Percentiles rank a stretch among this genome's conserved stretches.
Evolutionary conservation across 345 rosid species (phyloP).

Genomic region (Linum trigynum): DNA sequence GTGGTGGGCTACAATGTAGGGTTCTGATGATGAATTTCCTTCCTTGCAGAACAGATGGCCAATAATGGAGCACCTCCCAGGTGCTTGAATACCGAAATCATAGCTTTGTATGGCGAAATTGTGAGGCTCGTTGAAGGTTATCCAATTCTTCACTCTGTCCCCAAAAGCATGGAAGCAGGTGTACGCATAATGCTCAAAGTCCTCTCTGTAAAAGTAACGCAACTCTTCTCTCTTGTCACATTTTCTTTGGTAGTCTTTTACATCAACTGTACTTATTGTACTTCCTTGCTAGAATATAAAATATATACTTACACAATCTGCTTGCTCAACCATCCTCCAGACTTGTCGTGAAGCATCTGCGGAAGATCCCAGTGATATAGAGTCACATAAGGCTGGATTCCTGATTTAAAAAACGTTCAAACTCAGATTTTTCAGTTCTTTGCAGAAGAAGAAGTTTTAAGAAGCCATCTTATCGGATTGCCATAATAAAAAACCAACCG

Average conservation of each 20-base stretch:
- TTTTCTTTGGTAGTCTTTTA: background rate
- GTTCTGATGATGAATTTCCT: conserved; percentile 72
- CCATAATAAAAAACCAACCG: conserved; percentile 27
- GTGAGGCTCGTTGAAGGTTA: conserved; percentile 90
- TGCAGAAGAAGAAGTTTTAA: background rate
- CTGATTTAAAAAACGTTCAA: conserved; percentile 25
- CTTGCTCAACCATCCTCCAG: conserved; percentile 70
- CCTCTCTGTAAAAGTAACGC: conserved; percentile 37
- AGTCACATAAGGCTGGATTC: conserved; percentile 84
- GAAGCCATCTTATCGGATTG: background rate
- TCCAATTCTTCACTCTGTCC: conserved; percentile 84
- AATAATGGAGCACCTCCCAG: conserved; percentile 83
- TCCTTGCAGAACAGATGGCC: conserved; percentile 56
- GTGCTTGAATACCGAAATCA: conserved; percentile 88
- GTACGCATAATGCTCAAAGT: conserved; percentile 62
- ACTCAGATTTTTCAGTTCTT: background rate
- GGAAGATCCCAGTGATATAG: conserved; percentile 99
- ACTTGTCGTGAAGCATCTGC: conserved; percentile 78
- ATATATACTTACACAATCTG: conserved; percentile 49
- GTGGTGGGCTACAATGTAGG: conserved; percentile 78
- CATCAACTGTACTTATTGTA: background rate
- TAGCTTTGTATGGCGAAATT: conserved; percentile 79
- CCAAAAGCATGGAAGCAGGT: conserved; percentile 80
- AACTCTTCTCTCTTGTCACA: background rate
- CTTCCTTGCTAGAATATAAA: background rate